Base-by-base conservation (phyloP, 805 yeast species). In the Priceomyces melissophilus region DNA sequence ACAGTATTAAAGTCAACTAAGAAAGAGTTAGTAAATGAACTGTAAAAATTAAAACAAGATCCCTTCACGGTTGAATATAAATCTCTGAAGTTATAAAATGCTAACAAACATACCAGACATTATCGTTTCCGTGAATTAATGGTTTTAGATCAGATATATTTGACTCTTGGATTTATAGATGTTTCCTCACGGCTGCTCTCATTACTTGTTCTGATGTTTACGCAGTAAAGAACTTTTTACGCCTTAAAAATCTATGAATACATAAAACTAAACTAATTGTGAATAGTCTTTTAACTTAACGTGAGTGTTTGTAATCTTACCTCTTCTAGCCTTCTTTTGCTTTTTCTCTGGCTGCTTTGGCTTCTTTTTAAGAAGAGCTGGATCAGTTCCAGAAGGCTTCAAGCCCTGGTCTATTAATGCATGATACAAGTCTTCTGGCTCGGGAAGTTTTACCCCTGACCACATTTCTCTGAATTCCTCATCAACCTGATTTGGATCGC, bases 321-420 rank as follows among this genome's bases (percentile, higher is more conserved):
- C 95, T 57, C 89, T 78, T 65, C 98, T 81, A 38, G 95, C 87
- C 64, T 87, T 90, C 77, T 88, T 88, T 60, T 84, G 89, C 66
- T 89, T 91, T 61, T 84, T 79, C 49, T 79, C 82, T 31, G 71
- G 74, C 41, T 65, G 69, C 41, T 61, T 69, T 35, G 76, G 78
- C 41, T 76, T 78, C 58, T 81, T 84, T 63, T 83, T 87, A 44
- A 89, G 67, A n/a, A 86, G 78, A 32, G 89, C 87, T n/a, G 99
- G 98, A 59, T 93, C 99, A n/a, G 89, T 93, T 56, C 93, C 85
- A 0, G 98, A 91, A 8, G 99, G 99, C 61, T 89, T 93, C 61
- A 93, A 75, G n/a, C 96, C 91, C 44, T 86, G 81, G 44, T 81
- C 87, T 44, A 84, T 76, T 47, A 93, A 73, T 42, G 80, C 79